Evolutionary conservation across 192 early-diverging fungal genomes (phyloP).

Genomic region (Linnemannia exigua): DNA sequence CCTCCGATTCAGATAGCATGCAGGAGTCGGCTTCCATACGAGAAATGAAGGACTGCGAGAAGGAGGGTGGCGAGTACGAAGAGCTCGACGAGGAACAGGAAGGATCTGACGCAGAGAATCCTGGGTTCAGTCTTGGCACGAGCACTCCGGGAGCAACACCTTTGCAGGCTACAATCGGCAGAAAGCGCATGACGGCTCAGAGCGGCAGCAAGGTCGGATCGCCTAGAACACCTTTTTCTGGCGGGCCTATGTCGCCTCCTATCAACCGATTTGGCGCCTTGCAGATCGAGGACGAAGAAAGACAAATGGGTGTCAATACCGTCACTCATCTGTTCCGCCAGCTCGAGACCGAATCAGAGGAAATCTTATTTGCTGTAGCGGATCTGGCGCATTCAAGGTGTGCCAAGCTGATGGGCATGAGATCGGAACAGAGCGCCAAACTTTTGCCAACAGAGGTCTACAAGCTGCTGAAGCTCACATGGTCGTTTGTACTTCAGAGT

Average conservation of each 20-base stretch:
- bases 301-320: constrained; percentile 24
- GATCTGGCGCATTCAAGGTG: constrained; percentile 91
- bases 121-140: constrained; percentile 46
- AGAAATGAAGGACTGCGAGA: constrained; percentile 27
- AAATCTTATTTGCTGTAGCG: constrained; percentile 83
- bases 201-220: constrained; percentile 8
- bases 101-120: constrained; percentile 26
- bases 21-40: constrained; percentile 37
- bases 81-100: constrained; percentile 23
- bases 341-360: constrained; percentile 77
- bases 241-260: constrained; percentile 15
- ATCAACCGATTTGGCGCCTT: constrained; percentile 24
- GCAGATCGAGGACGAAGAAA: constrained; percentile 33
- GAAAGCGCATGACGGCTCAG: constrained; percentile 6
- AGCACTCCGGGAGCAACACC: constrained; percentile 44
- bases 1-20: constrained; percentile 38
- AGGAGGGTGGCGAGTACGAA: constrained; percentile 18
- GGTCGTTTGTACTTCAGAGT: constrained; percentile 85
- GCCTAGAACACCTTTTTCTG: constrained; percentile 19
- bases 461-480: constrained; percentile 82
- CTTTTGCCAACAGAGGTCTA: constrained; percentile 92
- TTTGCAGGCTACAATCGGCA: constrained; percentile 16
- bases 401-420: constrained; percentile 88
- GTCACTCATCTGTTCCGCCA: constrained; percentile 57
- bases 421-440: constrained; percentile 91